These are phyloP conservation scores for Gonium pectorale DNA, from an alignment of 139 green algal species.

Conservation along the genomic window DNA sequence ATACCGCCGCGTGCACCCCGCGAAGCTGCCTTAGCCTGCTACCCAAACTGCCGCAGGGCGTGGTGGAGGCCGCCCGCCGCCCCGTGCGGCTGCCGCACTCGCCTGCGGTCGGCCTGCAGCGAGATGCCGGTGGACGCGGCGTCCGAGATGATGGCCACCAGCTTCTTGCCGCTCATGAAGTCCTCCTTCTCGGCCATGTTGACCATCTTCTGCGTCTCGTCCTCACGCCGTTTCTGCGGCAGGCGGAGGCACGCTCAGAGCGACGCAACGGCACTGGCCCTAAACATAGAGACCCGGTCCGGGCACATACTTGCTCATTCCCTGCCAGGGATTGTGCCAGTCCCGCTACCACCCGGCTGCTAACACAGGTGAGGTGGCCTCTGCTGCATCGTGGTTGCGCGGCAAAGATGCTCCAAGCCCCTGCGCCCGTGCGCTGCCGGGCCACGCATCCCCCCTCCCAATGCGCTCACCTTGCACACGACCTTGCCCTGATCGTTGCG, in stretches of 20 bases:
- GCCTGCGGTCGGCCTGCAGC: conserved; percentile 80
- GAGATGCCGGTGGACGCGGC: conserved; percentile 86
- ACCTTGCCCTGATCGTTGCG: conserved; percentile 43
- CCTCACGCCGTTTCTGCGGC: conserved; percentile 29
- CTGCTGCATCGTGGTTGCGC: too few species aligned
- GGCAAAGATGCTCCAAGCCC: not conserved
- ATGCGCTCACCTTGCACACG: conserved; percentile 45
- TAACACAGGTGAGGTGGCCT: too few species aligned
- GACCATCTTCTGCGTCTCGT: conserved; percentile 56
- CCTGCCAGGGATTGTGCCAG: too few species aligned
- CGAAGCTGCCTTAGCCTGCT: too few species aligned
- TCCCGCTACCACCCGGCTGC: too few species aligned
- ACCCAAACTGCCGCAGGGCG: too few species aligned
- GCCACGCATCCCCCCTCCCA: too few species aligned
- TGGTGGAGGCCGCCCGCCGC: too few species aligned
- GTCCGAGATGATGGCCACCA: conserved; percentile 94
- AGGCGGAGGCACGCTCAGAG: not conserved
- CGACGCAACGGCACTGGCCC: not conserved
- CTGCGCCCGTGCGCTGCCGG: not conserved
- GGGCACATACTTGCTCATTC: not conserved
- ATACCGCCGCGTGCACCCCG: too few species aligned
- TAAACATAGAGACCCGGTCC: not conserved
- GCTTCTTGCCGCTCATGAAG: conserved; percentile 85
- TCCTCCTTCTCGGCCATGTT: conserved; percentile 78
- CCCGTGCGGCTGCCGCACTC: too few species aligned